Conservation (phyloP, 345 rosid genomes). For the Lumnitzera racemosa region DNA sequence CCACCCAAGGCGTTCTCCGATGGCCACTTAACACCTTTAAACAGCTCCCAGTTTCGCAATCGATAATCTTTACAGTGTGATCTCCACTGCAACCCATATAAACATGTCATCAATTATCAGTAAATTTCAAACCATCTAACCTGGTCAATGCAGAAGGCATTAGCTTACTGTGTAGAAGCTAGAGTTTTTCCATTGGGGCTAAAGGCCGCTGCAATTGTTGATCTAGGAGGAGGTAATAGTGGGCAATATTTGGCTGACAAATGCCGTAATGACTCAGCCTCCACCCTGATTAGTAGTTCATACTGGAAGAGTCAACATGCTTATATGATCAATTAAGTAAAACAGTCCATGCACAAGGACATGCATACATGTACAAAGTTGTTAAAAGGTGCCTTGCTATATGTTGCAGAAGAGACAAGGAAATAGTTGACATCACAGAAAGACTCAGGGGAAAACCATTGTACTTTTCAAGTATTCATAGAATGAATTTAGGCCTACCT, state of each 20-base stretch:
- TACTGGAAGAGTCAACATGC: slow-evolving; percentile 3
- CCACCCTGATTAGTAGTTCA: slow-evolving; percentile 43
- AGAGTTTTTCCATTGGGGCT: slow-evolving; percentile 70
- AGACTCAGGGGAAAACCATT: too few species aligned
- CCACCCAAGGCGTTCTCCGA: slow-evolving; percentile 99
- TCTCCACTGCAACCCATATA: slow-evolving; percentile 52
- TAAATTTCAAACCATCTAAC: neutral
- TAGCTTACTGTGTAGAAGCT: slow-evolving; percentile 82
- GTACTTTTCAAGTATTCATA: too few species aligned
- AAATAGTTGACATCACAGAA: neutral
- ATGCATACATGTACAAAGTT: neutral
- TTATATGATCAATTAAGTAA: neutral
- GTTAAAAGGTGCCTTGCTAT: neutral
- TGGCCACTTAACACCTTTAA: slow-evolving; percentile 90
- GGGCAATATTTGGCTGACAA: slow-evolving; percentile 69
- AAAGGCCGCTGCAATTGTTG: slow-evolving; percentile 87
- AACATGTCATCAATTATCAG: slow-evolving; percentile 3
- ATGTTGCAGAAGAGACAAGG: too few species aligned
- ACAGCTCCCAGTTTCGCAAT: slow-evolving; percentile 85
- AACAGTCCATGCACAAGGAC: neutral
- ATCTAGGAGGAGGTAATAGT: slow-evolving; percentile 65
- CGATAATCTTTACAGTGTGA: slow-evolving; percentile 84
- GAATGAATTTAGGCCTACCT: too few species aligned
- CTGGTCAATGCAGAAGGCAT: neutral
- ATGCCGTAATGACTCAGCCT: slow-evolving; percentile 63